These are phyloP conservation scores for Kwoniella heveanensis DNA, from an alignment of 768 basidiomycete genomes.

Conservation along the genomic window DNA sequence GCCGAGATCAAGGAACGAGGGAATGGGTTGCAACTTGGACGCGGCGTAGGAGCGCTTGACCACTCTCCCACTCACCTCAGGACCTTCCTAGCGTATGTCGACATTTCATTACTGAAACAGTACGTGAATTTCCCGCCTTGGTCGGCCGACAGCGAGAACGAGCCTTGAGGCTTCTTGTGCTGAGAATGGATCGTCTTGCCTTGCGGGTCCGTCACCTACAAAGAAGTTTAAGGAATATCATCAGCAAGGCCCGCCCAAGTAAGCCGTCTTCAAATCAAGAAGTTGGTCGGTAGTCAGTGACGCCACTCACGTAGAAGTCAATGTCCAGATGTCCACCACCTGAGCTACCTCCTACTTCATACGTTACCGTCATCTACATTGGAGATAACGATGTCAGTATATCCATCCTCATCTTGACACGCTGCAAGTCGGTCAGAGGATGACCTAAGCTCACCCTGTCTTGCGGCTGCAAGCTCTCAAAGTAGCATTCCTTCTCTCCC, in stretches of 20 bases:
- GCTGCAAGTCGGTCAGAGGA: too few species aligned
- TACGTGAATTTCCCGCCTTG: constrained; percentile 87
- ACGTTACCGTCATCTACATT: constrained; percentile 95
- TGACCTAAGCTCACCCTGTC: constrained; percentile 48
- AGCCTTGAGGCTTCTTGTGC: constrained; percentile 83
- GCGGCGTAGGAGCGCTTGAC: neutral
- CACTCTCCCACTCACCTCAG: constrained; percentile 67
- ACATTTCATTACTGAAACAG: constrained; percentile 99
- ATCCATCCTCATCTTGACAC: too few species aligned
- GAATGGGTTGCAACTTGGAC: too few species aligned
- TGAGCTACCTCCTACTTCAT: constrained; percentile 81
- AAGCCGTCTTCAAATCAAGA: too few species aligned
- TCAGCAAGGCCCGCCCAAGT: too few species aligned
- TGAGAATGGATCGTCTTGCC: constrained; percentile 72
- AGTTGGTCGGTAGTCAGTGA: too few species aligned
- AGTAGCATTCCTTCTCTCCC: constrained; percentile 54
- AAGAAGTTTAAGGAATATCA: neutral
- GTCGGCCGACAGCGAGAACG: constrained; percentile 80
- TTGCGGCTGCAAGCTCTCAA: constrained; percentile 54
- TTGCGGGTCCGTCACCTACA: constrained; percentile 78
- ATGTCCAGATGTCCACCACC: constrained; percentile 90
- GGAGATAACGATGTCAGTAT: too few species aligned
- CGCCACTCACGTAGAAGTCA: constrained; percentile 86
- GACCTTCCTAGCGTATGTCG: constrained; percentile 89
- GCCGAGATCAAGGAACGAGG: too few species aligned